These are phyloP conservation scores for Lactuca saligna DNA, from an alignment of 129 eudicot species.

Conservation along the genomic window DNA sequence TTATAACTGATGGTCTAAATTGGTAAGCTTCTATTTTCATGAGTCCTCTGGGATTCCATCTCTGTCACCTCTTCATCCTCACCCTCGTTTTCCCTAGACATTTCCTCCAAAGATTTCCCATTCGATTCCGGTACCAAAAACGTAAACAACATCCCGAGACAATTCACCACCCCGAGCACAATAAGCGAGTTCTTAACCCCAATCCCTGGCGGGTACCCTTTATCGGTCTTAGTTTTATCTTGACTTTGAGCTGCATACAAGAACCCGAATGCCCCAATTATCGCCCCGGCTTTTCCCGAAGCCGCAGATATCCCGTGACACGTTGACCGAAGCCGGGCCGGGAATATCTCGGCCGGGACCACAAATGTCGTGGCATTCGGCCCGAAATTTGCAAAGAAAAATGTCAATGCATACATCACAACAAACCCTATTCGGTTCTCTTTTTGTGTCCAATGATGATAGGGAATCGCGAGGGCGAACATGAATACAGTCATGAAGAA, in stretches of 20 bases:
- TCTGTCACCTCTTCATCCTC: conserved; percentile 34
- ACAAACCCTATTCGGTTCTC: conserved; percentile 32
- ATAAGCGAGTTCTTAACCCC: conserved; percentile 62
- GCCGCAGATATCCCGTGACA: conserved; percentile 67
- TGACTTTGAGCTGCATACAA: conserved; percentile 45
- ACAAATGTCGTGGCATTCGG: conserved; percentile 58
- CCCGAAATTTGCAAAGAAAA: conserved; percentile 60
- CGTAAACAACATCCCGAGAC: conserved; percentile 52
- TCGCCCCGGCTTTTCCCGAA: conserved; percentile 57
- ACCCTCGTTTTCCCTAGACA: conserved; percentile 53
- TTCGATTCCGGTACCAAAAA: conserved; percentile 75
- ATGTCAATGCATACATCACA: conserved; percentile 50
- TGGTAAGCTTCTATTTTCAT: conserved; percentile 44
- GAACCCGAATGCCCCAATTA: conserved; percentile 52
- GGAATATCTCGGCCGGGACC: conserved; percentile 59
- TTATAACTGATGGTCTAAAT: conserved; percentile 21
- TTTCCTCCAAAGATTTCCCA: conserved; percentile 61
- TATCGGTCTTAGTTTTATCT: conserved; percentile 42
- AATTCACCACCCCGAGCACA: conserved; percentile 55
- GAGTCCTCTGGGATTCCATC: conserved; percentile 12
- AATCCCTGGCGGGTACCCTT: conserved; percentile 62
- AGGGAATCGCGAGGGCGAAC: conserved; percentile 20
- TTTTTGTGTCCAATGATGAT: conserved; percentile 17
- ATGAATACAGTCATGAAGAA: conserved; percentile 18
- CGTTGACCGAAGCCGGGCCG: conserved; percentile 53